Conservation (phyloP, 345 rosid genomes). For the Hypericum perforatum region DNA sequence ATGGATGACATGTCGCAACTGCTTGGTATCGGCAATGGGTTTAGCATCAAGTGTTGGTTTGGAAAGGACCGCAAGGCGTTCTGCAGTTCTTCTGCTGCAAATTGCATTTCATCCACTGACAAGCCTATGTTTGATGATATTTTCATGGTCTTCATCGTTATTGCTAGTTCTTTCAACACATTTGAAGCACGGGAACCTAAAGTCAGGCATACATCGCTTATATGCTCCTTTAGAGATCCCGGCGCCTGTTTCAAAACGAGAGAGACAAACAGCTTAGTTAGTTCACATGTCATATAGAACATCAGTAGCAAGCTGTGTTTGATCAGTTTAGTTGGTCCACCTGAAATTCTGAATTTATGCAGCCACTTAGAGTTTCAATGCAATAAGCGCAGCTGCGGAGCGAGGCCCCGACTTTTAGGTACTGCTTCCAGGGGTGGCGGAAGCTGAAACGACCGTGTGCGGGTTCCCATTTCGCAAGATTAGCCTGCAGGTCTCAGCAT, state of each 20-base stretch:
- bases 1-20: slow-evolving; percentile 25
- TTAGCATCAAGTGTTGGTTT: slow-evolving; percentile 3
- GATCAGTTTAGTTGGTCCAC: slow-evolving; percentile 12
- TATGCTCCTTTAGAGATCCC: slow-evolving; percentile 32
- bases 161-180: slow-evolving; percentile 41
- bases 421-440: slow-evolving; percentile 72
- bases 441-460: slow-evolving; percentile 60
- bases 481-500: slow-evolving; percentile 29
- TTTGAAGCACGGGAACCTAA: slow-evolving; percentile 29
- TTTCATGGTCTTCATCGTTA: slow-evolving; percentile 30
- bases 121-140: slow-evolving; percentile 37
- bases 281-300: no score
- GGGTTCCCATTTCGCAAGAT: slow-evolving; percentile 74
- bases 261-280: no score
- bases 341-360: slow-evolving; percentile 36
- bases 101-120: slow-evolving; percentile 41
- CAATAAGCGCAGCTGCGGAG: slow-evolving; percentile 56
- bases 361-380: slow-evolving; percentile 45
- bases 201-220: slow-evolving; percentile 30
- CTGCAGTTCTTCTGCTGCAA: slow-evolving; percentile 46
- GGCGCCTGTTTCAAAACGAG: slow-evolving; percentile 29
- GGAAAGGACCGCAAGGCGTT: slow-evolving; percentile 39
- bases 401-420: slow-evolving; percentile 54
- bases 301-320: no score
- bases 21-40: slow-evolving; percentile 4